Evolutionary conservation across 1,284 basidiomycete species (phyloP).

Genomic region (Coniophora puteana): DNA sequence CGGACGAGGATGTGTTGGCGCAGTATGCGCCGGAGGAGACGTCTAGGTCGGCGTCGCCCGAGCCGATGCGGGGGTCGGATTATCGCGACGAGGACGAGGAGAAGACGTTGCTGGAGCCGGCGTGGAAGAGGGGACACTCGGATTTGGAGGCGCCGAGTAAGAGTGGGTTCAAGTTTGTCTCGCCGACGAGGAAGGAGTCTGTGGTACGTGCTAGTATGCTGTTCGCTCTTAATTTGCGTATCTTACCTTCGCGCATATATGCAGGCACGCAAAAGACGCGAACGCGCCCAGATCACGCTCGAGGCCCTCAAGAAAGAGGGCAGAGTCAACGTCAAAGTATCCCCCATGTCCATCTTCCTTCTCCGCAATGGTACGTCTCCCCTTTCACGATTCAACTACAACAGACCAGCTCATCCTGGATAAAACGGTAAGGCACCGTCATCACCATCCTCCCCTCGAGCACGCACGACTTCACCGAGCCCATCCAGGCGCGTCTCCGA

Average conservation of each 20-base stretch:
- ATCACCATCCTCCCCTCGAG: constrained; percentile 52
- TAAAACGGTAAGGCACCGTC: constrained; percentile 44
- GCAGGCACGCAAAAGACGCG: constrained; percentile 21
- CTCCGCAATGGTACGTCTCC: constrained; percentile 51
- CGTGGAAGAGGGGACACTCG: no score
- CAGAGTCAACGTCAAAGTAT: constrained; percentile 54
- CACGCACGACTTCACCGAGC: constrained; percentile 45
- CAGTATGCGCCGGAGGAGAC: no score
- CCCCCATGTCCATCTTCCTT: constrained; percentile 63
- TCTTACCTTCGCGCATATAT: background rate
- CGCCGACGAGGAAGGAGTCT: background rate
- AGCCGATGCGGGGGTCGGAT: background rate
- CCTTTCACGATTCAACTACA: background rate
- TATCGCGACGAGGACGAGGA: no score
- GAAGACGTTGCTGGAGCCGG: no score
- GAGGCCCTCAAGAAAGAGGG: constrained; percentile 56
- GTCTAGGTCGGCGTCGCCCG: no score
- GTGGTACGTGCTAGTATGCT: background rate
- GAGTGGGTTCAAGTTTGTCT: background rate
- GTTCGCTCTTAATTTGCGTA: background rate
- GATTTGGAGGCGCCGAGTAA: background rate
- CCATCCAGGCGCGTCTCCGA: constrained; percentile 52
- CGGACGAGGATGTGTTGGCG: no score
- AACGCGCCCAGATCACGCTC: constrained; percentile 32
- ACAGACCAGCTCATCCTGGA: background rate